These are phyloP conservation scores for Penicillium sp. DNA, from an alignment of 2,329 filamentous ascomycete genomes.

Conservation along the genomic window DNA sequence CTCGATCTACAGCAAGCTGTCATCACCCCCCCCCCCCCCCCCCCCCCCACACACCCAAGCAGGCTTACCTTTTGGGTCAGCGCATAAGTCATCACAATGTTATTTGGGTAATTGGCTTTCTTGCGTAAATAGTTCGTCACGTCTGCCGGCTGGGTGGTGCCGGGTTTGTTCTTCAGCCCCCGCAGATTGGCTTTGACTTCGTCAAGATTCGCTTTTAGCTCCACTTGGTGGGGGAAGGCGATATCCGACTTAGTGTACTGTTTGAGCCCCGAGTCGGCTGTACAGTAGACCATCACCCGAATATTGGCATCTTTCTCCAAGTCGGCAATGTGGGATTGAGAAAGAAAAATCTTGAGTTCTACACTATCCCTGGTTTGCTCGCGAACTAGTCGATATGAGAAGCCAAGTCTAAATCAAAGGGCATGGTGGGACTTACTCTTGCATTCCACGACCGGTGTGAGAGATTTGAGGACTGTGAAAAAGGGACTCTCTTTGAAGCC, in stretches of 20 bases:
- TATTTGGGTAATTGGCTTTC: slow-evolving; percentile 69
- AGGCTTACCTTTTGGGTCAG: slow-evolving; percentile 75
- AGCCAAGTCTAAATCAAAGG: background rate
- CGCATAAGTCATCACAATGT: slow-evolving; percentile 84
- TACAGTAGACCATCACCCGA: slow-evolving; percentile 82
- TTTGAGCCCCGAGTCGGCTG: slow-evolving; percentile 60
- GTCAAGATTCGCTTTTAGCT: slow-evolving; percentile 84
- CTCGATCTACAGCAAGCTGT: background rate
- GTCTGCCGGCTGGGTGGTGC: slow-evolving; percentile 90
- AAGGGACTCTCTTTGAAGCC: slow-evolving; percentile 81
- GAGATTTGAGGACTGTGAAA: slow-evolving; percentile 67
- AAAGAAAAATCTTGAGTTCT: slow-evolving; percentile 60
- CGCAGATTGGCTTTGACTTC: slow-evolving; percentile 92
- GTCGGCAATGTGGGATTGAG: slow-evolving; percentile 54
- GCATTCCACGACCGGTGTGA: slow-evolving; percentile 67
- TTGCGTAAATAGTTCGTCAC: slow-evolving; percentile 76
- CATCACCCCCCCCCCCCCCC: background rate
- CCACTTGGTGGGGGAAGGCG: slow-evolving; percentile 86
- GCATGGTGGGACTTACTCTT: slow-evolving; percentile 60
- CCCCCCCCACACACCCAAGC: background rate
- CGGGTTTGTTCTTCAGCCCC: slow-evolving; percentile 93
- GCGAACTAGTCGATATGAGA: slow-evolving; percentile 49
- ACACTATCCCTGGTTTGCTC: slow-evolving; percentile 61
- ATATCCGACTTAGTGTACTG: slow-evolving; percentile 67
- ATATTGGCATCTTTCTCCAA: slow-evolving; percentile 63